Base-by-base conservation (phyloP, 768 basidiomycete species). In the Psilocybe subaeruginosa region DNA sequence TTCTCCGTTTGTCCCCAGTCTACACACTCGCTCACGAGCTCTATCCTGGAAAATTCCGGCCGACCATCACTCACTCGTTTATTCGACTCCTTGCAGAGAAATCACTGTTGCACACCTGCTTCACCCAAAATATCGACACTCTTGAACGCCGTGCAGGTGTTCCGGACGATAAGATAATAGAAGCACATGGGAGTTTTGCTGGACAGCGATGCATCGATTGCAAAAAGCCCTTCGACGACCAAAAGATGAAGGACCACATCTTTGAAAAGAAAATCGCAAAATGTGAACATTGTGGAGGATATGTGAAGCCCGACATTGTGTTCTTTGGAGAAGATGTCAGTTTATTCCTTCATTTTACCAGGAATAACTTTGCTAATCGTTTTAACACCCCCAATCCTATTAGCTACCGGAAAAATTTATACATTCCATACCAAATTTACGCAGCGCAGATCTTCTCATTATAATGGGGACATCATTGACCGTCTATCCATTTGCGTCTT, bases 111-210 rank as follows among this genome's bases (percentile, higher is more conserved):
- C 84, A 86, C 63, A 88, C 81, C 45, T 92, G 91, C 76, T 93
- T 92, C 69, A 94, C 93, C 4, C 95, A 95, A 74, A 96, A 95
- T 69, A 95, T 95, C 58, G 96, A 98, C 71, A 96, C 94, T 0
- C 85, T 98, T 12, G 97, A 98, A 70, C 83, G 92, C 2, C 82
- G 86, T 4, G 93, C 94, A 0, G 93, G 93, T 4, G 82, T 97
- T 0, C 87, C 91, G 0, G 80, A 74, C 0, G 74, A 83, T 33
- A 87, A 87, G 71, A 88, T 99, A 62, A 82, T 99, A 51, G 97
- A 99, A 76, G 97, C 97, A 0, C 97, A 99, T 69, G 97, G 97
- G 2, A 95, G 92, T 66, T 99, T 99, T 66, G 97, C 97, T 0
- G 73, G 80, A 1, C 92, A 97, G 57, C 80, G 85, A 54, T 99